phyloP scores from a whole-genome alignment of 768 basidiomycete genomes.

The Phanerodontia chrysosporium region DNA sequence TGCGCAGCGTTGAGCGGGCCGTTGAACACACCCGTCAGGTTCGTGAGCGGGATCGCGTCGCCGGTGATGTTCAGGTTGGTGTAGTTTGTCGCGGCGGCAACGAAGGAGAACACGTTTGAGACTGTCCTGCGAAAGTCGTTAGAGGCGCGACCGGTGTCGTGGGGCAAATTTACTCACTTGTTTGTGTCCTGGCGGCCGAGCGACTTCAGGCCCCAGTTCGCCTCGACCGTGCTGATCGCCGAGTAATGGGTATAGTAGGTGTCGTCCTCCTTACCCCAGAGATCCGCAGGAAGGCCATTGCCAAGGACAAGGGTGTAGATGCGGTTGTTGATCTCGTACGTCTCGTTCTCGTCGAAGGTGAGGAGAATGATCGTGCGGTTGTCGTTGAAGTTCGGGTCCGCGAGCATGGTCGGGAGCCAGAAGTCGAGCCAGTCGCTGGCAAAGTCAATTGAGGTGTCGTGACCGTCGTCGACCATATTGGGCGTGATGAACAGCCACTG shows the following conservation, averaged over 20 bases:
- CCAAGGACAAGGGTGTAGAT: constrained; percentile 44
- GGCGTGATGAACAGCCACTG: constrained; percentile 65
- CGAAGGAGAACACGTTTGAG: constrained; percentile 49
- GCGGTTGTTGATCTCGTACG: constrained; percentile 39
- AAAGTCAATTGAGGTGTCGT: constrained; percentile 54
- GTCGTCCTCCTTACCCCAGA: constrained; percentile 43
- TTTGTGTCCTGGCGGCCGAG: constrained; percentile 58
- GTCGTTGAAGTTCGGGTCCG: constrained; percentile 49
- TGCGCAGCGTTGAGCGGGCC: constrained; percentile 39
- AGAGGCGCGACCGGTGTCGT: neutral
- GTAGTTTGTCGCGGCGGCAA: constrained; percentile 45
- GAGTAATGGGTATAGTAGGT: constrained; percentile 65
- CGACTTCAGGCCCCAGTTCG: constrained; percentile 58
- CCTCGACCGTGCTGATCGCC: constrained; percentile 47
- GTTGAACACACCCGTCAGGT: constrained; percentile 37
- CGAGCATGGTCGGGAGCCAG: constrained; percentile 50
- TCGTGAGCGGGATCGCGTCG: constrained; percentile 30
- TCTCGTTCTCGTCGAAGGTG: constrained; percentile 59
- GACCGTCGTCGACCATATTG: constrained; percentile 54
- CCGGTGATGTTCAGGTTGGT: constrained; percentile 30
- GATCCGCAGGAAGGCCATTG: constrained; percentile 37
- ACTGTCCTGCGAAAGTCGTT: constrained; percentile 20
- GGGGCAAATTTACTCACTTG: constrained; percentile 27
- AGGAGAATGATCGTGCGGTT: constrained; percentile 51
- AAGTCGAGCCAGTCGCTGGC: constrained; percentile 40